Base-by-base conservation (phyloP, 2,329 filamentous ascomycete species). In the Fusarium sp. region DNA sequence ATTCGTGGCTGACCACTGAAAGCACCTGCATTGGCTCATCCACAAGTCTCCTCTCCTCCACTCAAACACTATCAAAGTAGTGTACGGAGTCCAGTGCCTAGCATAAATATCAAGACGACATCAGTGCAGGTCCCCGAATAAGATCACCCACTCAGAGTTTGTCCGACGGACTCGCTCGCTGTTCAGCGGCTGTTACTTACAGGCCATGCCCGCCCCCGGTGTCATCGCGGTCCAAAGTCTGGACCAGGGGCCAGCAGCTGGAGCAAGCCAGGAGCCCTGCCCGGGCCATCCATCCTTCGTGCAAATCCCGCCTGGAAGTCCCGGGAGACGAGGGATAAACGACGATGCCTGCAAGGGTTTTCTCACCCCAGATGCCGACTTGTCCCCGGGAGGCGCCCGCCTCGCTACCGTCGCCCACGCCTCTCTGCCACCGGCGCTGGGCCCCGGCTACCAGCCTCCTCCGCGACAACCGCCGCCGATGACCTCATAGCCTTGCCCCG, bases 401-500 rank as follows among this genome's bases (percentile, higher is more conserved):
- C 70, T 73, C 65, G 69, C 65, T 61, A 52, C 50, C 64, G 68
- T 70, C 66, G 62, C 54, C 16, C 31, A 61, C 47, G 59, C 65
- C 60, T 68, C 54, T 54, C 64, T 45, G 31, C 25, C 42, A 62
- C 65, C 62, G 42, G 50, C 36, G 58, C 47, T 66, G 47, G 57
- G 36, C 29, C 63, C 58, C 62, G 25, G 57, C n/a, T 18, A 62
- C 66, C 65, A 68, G 66, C 63, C 50, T 60, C 54, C 66, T 68
- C 70, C 73, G 69, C 77, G 64, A 69, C 74, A 77, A 65, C 69
- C 75, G 70, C 72, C 66, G 45, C 50, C 50, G 63, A 79, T 79
- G 77, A 79, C 71, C 74, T 79, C 77, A 79, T 79, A 63, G 60
- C 60, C 22, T 50, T 54, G 38, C 20, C 38, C 59, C 13, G 36